phyloP scores from a whole-genome alignment of 2,329 filamentous ascomycete species.

The Xylaria polymorpha region DNA sequence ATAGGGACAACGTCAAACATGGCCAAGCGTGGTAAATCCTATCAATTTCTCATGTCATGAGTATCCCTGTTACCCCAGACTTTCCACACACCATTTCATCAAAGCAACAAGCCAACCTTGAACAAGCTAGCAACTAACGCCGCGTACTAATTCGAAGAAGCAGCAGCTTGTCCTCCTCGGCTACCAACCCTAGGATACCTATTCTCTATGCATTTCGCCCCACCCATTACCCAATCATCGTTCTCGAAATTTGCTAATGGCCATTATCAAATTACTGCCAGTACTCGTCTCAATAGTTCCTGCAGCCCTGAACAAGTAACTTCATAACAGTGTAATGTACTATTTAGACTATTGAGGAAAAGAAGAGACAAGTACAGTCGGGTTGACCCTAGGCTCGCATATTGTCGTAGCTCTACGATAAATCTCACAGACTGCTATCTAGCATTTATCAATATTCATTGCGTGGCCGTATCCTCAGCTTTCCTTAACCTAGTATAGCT shows the following conservation, averaged over 20 bases:
- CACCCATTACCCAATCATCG: conserved; percentile 24
- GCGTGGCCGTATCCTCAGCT: conserved; percentile 21
- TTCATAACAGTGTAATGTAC: neutral
- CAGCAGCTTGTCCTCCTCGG: conserved; percentile 19
- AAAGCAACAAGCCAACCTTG: conserved; percentile 38
- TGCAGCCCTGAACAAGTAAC: conserved; percentile 20
- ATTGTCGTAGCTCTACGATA: conserved; percentile 20
- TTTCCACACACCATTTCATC: conserved; percentile 40
- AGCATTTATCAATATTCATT: neutral
- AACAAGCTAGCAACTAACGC: conserved; percentile 38
- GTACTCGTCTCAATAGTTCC: conserved; percentile 22
- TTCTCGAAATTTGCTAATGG: neutral
- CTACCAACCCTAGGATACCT: neutral
- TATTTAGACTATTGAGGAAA: neutral
- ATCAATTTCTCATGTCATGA: conserved; percentile 17
- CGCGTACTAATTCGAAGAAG: conserved; percentile 41
- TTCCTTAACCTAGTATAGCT: neutral
- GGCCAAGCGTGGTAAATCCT: conserved; percentile 6
- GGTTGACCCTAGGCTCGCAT: neutral
- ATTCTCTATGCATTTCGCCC: neutral
- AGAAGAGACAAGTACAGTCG: neutral
- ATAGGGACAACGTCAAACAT: conserved; percentile 10
- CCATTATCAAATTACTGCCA: neutral
- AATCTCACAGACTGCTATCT: neutral
- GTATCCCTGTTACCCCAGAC: conserved; percentile 49